Evolutionary conservation across 495 filamentous ascomycete genomes (phyloP).

Genomic region (Neurospora intermedia): DNA sequence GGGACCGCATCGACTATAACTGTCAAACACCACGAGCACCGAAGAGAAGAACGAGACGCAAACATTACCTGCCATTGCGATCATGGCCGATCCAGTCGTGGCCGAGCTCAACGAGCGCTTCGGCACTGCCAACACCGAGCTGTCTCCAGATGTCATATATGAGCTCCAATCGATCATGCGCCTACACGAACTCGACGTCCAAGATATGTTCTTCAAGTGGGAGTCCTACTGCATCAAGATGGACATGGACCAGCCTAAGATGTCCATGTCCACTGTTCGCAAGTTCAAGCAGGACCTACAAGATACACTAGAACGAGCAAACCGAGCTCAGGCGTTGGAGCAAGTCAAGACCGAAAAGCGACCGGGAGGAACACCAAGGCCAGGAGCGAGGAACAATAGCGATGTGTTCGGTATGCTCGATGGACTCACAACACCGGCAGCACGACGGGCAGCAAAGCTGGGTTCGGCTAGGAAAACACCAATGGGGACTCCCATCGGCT

Average conservation of each 20-base stretch:
- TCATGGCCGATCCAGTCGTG: conserved; percentile 41
- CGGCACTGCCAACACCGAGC: conserved; percentile 34
- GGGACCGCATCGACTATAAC: neutral
- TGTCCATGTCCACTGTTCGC: conserved; percentile 56
- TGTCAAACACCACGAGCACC: neutral
- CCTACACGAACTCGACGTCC: conserved; percentile 59
- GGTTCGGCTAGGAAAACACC: conserved; percentile 50
- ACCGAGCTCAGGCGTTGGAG: conserved; percentile 34
- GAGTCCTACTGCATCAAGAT: conserved; percentile 94
- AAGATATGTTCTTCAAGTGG: conserved; percentile 96
- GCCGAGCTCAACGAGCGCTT: conserved; percentile 63
- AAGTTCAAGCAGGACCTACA: conserved; percentile 80
- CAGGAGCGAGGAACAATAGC: conserved; percentile 34
- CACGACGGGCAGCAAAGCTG: conserved; percentile 36
- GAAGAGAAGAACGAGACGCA: neutral
- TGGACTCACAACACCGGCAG: conserved; percentile 57
- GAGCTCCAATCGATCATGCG: conserved; percentile 79
- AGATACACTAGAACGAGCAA: conserved; percentile 63
- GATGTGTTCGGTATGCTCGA: conserved; percentile 90
- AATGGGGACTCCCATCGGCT: conserved; percentile 32
- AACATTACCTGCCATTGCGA: neutral
- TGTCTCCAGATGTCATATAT: conserved; percentile 59
- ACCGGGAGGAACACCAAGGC: conserved; percentile 52
- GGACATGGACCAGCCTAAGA: conserved; percentile 57
- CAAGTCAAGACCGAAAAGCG: conserved; percentile 51